phyloP scores from a whole-genome alignment of 176 grass and related monocot genomes.

The Stipa capillata region DNA sequence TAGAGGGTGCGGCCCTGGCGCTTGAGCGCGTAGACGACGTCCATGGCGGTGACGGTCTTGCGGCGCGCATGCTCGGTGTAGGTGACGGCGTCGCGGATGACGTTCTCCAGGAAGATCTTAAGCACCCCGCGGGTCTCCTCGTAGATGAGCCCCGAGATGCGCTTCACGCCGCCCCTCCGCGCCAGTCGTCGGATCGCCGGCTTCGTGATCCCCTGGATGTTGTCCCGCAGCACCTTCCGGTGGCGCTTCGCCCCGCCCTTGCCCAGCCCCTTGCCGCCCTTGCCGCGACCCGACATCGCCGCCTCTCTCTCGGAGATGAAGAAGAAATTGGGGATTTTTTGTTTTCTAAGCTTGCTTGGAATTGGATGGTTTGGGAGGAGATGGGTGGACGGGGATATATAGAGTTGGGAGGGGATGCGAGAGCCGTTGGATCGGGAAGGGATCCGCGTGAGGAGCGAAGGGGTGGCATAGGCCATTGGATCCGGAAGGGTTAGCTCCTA shows the following conservation, averaged over 20 bases:
- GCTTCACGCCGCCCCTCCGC: slow-evolving; percentile 62
- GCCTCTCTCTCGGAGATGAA: background rate
- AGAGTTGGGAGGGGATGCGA: background rate
- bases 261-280: slow-evolving; percentile 6
- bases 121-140: slow-evolving; percentile 73
- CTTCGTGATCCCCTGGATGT: slow-evolving; percentile 97
- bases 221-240: slow-evolving; percentile 83
- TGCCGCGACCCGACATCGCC: slow-evolving; percentile 1
- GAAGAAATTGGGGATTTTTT: background rate
- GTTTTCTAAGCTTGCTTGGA: background rate
- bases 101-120: slow-evolving; percentile 82
- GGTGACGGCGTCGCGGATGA: slow-evolving; percentile 71
- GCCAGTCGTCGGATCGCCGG: slow-evolving; percentile 69
- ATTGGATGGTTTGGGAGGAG: background rate
- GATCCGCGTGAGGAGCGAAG: slow-evolving; percentile 11
- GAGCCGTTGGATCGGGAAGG: background rate
- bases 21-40: slow-evolving; percentile 71
- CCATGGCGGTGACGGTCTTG: slow-evolving; percentile 77
- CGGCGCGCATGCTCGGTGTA: slow-evolving; percentile 73
- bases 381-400: background rate
- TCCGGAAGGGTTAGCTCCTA: background rate
- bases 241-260: slow-evolving; percentile 48
- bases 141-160: slow-evolving; percentile 57
- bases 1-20: slow-evolving; percentile 68
- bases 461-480: background rate